A percentile compares a stretch with the other conserved stretches of the same genome.
These are phyloP conservation scores for Termitomyces sp. DNA, from an alignment of 768 basidiomycete genomes.

Conservation along the genomic window DNA sequence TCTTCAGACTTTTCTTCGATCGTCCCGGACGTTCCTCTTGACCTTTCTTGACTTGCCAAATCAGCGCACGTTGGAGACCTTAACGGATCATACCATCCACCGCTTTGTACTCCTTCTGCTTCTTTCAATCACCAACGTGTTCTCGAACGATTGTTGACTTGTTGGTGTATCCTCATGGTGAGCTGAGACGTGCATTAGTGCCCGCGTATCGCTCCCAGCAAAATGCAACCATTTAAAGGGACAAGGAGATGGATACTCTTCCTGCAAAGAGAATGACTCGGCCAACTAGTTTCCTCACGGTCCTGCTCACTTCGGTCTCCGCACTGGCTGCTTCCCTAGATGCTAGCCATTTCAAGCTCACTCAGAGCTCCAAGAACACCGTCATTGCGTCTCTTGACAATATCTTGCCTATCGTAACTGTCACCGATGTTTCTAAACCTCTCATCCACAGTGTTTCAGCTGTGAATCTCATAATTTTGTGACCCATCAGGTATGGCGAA, in stretches of 20 bases:
- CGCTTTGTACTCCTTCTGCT: not conserved
- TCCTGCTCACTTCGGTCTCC: not conserved
- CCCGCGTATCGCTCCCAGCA: not conserved
- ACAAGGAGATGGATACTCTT: too few relatives aligned
- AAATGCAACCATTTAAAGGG: not conserved
- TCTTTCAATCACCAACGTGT: not conserved
- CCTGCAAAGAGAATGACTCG: not conserved
- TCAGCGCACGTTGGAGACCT: not conserved
- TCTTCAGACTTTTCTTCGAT: too few relatives aligned
- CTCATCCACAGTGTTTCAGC: not conserved
- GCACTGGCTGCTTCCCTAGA: not conserved
- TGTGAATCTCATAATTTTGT: not conserved
- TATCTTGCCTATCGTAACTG: constrained; percentile 9
- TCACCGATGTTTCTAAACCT: constrained; percentile 3
- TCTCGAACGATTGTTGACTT: not conserved
- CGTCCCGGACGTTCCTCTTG: too few relatives aligned
- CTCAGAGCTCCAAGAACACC: constrained; percentile 17
- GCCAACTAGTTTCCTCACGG: not conserved
- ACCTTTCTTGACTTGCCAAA: too few relatives aligned
- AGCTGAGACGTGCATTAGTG: not conserved
- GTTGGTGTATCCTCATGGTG: not conserved
- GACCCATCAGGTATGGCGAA: constrained; percentile 5
- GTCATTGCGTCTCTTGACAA: constrained; percentile 8
- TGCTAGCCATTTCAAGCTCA: constrained; percentile 28
- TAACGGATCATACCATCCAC: not conserved